A percentile compares a stretch with the other conserved stretches of the same genome.
Evolutionary conservation across 257 asterid species (phyloP).

Genomic region (Solanum lignicaule): DNA sequence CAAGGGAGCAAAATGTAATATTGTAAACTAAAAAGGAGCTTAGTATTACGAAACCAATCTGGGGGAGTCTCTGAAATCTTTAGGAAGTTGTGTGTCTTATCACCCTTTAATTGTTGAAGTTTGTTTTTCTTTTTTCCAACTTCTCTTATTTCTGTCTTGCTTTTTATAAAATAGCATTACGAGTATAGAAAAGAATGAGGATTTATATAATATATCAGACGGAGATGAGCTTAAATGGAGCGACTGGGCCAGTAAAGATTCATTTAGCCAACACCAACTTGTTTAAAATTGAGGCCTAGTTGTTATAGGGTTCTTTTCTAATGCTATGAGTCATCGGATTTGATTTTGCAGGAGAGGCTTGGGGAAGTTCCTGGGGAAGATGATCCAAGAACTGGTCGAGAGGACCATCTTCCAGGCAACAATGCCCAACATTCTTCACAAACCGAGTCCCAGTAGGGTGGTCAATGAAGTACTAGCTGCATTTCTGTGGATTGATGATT

Average conservation of each 20-base stretch:
- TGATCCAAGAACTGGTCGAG: constrained; percentile 51
- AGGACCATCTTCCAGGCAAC: constrained; percentile 22
- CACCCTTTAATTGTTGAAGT: not conserved
- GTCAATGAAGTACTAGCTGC: constrained; percentile 19
- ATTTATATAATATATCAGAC: not conserved
- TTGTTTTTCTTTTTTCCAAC: not conserved
- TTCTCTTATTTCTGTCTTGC: not conserved
- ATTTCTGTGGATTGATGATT: constrained; percentile 16
- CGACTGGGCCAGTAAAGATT: not conserved
- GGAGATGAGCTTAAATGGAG: not conserved
- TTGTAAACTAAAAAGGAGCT: not conserved
- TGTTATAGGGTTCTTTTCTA: not conserved
- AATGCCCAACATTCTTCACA: constrained; percentile 22
- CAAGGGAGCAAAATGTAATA: not conserved
- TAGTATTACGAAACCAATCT: not conserved
- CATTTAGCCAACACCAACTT: not conserved
- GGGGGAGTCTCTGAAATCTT: not conserved
- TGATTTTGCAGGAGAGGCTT: constrained; percentile 53
- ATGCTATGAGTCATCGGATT: not conserved
- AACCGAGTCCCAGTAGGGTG: constrained; percentile 16
- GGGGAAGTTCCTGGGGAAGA: constrained; percentile 58
- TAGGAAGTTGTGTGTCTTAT: not conserved
- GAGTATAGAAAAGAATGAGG: not conserved
- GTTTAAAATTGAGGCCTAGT: not conserved
- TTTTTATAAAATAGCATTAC: not conserved